phyloP scores from a whole-genome alignment of 495 filamentous ascomycete species.

The Glonium stellatum region DNA sequence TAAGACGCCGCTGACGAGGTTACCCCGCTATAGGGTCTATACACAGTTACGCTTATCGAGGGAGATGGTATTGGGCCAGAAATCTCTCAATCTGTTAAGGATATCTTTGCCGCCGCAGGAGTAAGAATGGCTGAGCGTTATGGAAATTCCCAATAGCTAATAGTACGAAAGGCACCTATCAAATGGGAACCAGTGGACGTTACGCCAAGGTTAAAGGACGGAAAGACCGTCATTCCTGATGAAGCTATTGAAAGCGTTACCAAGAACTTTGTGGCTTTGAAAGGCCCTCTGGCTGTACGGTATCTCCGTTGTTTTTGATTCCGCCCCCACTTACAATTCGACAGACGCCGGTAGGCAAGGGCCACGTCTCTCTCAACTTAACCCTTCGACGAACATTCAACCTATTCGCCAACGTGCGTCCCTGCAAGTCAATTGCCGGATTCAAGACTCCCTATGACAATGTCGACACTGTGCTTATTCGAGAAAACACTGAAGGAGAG shows the following conservation, averaged over 20 bases:
- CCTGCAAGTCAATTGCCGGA: slow-evolving; percentile 86
- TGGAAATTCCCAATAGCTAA: not conserved
- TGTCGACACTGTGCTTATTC: slow-evolving; percentile 95
- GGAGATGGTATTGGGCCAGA: slow-evolving; percentile 98
- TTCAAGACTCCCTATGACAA: slow-evolving; percentile 99
- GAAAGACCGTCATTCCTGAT: slow-evolving; percentile 84
- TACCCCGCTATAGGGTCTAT: slow-evolving; percentile 64
- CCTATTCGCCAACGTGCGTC: slow-evolving; percentile 97
- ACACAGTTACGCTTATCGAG: slow-evolving; percentile 93
- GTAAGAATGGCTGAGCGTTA: slow-evolving; percentile 44
- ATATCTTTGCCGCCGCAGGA: slow-evolving; percentile 92
- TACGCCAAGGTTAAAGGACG: slow-evolving; percentile 82
- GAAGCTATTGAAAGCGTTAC: slow-evolving; percentile 84
- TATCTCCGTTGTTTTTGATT: not conserved
- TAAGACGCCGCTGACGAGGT: slow-evolving; percentile 2
- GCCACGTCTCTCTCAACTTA: slow-evolving; percentile 97
- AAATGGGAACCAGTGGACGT: slow-evolving; percentile 97
- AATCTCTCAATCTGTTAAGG: slow-evolving; percentile 94
- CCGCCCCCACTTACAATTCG: slow-evolving; percentile 10
- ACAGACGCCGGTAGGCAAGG: slow-evolving; percentile 94
- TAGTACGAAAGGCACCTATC: slow-evolving; percentile 64
- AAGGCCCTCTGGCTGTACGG: slow-evolving; percentile 91
- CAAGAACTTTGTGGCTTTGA: slow-evolving; percentile 91
- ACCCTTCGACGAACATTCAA: slow-evolving; percentile 98
- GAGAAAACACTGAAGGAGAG: slow-evolving; percentile 99